Conservation (phyloP, 225 moss, liverwort and hornwort species). For the Antitrichia curtipendula region DNA sequence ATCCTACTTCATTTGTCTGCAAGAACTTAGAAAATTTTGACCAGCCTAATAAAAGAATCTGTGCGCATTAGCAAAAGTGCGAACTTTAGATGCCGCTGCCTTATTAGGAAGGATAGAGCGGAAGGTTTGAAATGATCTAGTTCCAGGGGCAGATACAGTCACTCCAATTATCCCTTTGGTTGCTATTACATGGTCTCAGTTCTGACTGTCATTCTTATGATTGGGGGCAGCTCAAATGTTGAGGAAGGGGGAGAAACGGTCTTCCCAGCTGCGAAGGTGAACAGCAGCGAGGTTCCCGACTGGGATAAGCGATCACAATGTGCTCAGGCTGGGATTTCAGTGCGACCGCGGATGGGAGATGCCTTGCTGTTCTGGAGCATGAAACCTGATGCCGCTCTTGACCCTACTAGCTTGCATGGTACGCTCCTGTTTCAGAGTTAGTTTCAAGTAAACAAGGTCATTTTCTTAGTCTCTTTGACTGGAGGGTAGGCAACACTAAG, state of each 20-base stretch:
- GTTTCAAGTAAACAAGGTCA: not conserved
- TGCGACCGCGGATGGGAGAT: slow-evolving; percentile 85
- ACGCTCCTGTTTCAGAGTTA: not conserved
- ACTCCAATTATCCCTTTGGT: not conserved
- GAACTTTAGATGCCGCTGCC: not conserved
- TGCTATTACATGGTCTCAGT: not conserved
- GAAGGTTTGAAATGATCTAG: not conserved
- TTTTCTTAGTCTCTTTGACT: not conserved
- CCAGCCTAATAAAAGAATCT: too few species aligned
- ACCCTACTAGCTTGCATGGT: slow-evolving; percentile 89
- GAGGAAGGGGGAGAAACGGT: slow-evolving; percentile 95
- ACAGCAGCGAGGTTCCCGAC: slow-evolving; percentile 45
- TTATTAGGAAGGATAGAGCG: not conserved
- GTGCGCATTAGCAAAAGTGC: not conserved
- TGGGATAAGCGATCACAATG: slow-evolving; percentile 88
- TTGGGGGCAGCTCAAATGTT: slow-evolving; percentile 72
- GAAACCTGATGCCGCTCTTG: slow-evolving; percentile 71
- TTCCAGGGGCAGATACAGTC: not conserved
- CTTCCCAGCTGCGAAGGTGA: slow-evolving; percentile 81
- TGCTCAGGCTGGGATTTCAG: slow-evolving; percentile 78
- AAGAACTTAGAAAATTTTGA: not conserved
- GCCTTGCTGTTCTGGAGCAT: slow-evolving; percentile 98
- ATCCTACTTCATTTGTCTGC: not conserved
- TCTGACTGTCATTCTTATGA: not conserved
- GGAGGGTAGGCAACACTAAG: not conserved